These are phyloP conservation scores for Termitomyces sp. DNA, from an alignment of 768 basidiomycete genomes.

Conservation along the genomic window DNA sequence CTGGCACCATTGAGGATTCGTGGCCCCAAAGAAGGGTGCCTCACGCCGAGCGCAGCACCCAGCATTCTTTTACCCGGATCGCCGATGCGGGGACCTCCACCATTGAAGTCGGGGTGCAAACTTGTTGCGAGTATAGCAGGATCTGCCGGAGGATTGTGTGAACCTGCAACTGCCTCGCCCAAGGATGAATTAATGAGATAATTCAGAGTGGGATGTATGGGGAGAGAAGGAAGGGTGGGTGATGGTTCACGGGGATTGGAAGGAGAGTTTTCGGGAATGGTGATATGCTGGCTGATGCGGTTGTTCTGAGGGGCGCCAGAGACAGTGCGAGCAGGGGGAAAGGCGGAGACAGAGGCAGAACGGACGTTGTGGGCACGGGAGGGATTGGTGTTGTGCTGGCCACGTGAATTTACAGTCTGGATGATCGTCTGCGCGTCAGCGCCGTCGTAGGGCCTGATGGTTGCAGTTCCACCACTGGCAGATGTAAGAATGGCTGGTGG, in stretches of 20 bases:
- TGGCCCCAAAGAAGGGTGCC: conserved; percentile 72
- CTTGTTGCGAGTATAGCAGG: conserved; percentile 67
- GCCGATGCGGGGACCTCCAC: conserved; percentile 75
- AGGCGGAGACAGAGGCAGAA: conserved; percentile 61
- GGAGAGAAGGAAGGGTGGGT: conserved; percentile 77
- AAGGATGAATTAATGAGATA: conserved; percentile 78
- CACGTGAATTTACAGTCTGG: conserved; percentile 76
- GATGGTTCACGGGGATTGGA: conserved; percentile 66
- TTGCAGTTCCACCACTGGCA: conserved; percentile 46
- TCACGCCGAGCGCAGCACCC: conserved; percentile 78
- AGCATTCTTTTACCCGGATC: conserved; percentile 90
- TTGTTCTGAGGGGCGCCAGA: conserved; percentile 37
- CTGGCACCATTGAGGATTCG: conserved; percentile 47
- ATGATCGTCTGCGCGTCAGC: conserved; percentile 88
- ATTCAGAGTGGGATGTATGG: conserved; percentile 82
- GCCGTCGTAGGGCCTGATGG: conserved; percentile 90
- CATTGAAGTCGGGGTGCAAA: conserved; percentile 38
- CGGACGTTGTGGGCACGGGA: conserved; percentile 73
- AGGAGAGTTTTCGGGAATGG: conserved; percentile 51
- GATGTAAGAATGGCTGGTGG: conserved; percentile 72
- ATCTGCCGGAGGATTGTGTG: conserved; percentile 45
- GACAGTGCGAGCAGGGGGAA: conserved; percentile 48
- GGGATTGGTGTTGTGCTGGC: conserved; percentile 55
- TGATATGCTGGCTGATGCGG: conserved; percentile 38
- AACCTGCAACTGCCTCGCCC: conserved; percentile 45